Base-by-base conservation (phyloP, 768 basidiomycete species). In the Scleroderma bovista region DNA sequence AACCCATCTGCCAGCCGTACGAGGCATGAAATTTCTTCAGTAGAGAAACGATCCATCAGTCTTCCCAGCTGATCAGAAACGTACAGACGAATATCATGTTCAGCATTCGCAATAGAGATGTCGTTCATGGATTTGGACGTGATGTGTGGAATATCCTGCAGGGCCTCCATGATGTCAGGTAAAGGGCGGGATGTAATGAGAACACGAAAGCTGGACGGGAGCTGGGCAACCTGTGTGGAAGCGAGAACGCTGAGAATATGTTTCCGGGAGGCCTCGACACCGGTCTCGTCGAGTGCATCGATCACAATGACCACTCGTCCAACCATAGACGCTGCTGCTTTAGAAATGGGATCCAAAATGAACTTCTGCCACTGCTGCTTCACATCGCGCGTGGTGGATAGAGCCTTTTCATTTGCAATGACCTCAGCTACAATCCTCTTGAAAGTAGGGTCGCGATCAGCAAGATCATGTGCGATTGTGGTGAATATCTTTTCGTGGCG, bases 401-500 rank as follows among this genome's bases (percentile, higher is more conserved):
- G 39, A 13, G 39, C 19, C 6, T 22, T 40, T 13, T 19, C 39
- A 12, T 22, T 23, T 3, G n/a, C 19, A 12, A 40, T 40, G 19
- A 22, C 19, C 1, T 39, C n/a, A 2, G 38, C 29, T n/a, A 53
- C 26, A 6, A 31, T 5, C 7, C 22, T 32, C 22, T 34, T 51
- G 7, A 53, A 20, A 13, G 36, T 32, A 3, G 36, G 3, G 32
- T 61, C 53, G 34, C 54, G 53, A 1, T 48, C 55, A 26, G 61
- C 61, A 3, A 62, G 46, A 19, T 59, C 56, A 13, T 50, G 51
- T 23, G 19, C 39, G 23, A 40, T 40, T 1, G 39, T 40, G 19
- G 39, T 40, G 39, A 40, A 40, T 40, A 34, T 58, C 56, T 48
- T 24, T 43, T 39, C 37, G 46, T 47, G 45, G 26, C 47, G 50